Percentiles rank a stretch among this genome's conserved stretches.
Conservation (phyloP, 352 stramenopile species). For the Phytophthora capsici region DNA sequence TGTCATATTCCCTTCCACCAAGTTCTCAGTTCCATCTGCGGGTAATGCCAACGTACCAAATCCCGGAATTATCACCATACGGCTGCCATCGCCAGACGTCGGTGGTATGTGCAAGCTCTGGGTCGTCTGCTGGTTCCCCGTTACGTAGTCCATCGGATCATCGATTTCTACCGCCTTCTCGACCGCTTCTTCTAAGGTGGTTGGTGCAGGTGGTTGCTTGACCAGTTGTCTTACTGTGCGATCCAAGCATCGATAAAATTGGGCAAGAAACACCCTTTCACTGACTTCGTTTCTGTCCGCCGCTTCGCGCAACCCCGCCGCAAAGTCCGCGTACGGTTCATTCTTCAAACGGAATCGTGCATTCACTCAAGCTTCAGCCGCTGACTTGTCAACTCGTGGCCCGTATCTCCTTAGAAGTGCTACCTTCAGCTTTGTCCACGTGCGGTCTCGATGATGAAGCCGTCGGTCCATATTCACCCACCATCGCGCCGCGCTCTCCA, state of each 20-base stretch:
- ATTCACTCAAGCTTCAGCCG: conserved; percentile 1
- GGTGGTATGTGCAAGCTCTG: no score
- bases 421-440: conserved; percentile 12
- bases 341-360: not conserved
- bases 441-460: not conserved
- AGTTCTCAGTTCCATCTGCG: no score
- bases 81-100: no score
- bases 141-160: not conserved
- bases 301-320: not conserved
- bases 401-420: not conserved
- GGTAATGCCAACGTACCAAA: no score
- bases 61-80: not conserved
- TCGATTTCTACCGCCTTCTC: conserved; percentile 3
- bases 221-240: not conserved
- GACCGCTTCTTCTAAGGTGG: not conserved
- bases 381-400: not conserved
- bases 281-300: not conserved
- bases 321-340: conserved; percentile 1
- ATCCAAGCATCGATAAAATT: conserved; percentile 2
- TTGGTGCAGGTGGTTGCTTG: not conserved
- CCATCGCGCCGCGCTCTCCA: not conserved
- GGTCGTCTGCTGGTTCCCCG: no score
- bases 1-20: no score
- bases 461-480: conserved; percentile 7
- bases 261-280: not conserved